These are phyloP conservation scores for Lactuca saligna DNA, from an alignment of 129 eudicot species.

Conservation along the genomic window DNA sequence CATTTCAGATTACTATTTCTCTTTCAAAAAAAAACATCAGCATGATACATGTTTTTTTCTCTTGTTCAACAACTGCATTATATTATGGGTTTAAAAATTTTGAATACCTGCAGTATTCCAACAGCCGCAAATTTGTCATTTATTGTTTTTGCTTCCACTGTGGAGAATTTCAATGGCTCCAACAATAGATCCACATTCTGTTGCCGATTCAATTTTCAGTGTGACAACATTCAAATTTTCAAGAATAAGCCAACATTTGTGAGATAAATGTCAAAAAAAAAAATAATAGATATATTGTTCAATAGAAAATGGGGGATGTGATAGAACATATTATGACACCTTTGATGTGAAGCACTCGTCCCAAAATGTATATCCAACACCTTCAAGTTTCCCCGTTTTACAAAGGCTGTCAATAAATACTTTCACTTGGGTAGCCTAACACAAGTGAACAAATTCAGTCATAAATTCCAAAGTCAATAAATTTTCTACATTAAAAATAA, in stretches of 20 bases:
- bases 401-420: conserved; percentile 70
- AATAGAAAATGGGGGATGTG: no score
- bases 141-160: conserved; percentile 54
- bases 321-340: conserved; percentile 34
- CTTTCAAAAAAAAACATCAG: no score
- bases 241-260: neutral
- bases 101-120: conserved; percentile 82
- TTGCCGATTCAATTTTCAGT: conserved; percentile 17
- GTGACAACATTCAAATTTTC: neutral
- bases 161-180: conserved; percentile 60
- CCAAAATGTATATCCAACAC: conserved; percentile 73
- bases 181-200: conserved; percentile 68
- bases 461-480: neutral
- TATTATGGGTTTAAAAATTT: neutral
- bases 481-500: conserved; percentile 9
- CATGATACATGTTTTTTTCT: no score
- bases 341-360: conserved; percentile 87
- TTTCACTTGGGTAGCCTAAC: conserved; percentile 77
- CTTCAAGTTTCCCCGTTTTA: conserved; percentile 63
- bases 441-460: conserved; percentile 10
- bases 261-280: neutral
- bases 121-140: conserved; percentile 98
- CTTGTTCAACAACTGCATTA: no score
- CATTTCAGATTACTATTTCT: neutral
- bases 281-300: no score